Base-by-base conservation (phyloP, 306 rosid genomes). In the Mimosa bimucronata region DNA sequence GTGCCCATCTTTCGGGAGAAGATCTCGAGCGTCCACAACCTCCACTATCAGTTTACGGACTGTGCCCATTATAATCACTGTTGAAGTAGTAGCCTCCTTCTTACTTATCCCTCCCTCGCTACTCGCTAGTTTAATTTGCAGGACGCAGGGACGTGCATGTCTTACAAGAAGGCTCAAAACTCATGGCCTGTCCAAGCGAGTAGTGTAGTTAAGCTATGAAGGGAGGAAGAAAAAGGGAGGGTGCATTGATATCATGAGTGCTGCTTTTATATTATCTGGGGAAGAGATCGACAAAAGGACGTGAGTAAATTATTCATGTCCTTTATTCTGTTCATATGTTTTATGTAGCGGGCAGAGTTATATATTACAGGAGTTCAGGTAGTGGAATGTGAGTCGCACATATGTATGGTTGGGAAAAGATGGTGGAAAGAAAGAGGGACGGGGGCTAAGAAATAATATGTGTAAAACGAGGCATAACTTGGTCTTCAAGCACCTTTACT, bases 11-110 rank as follows among this genome's bases (percentile, higher is more conserved):
- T 87, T 94, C 0, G 97, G 94, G 1, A 66, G 52, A 5, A 94
- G 94, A 77, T 91, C 83, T 15, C 94, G 92, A n/a, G 97, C 98
- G 55, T 91, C 97, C 26, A 90, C 92, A 0, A 94, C 89, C 78
- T 92, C 97, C 1, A 94, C 98, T 8, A 89, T 86, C 1, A 94
- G 88, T 71, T 90, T 94, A 55, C 85, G 73, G 53, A 75, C 76
- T 0, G 83, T 77, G 16, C 86, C 84, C 97, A 90, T 61, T 1
- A 28, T 34, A 34, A 28, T 83, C 37, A 34, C 3, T 13, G 30
- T 6, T 4, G 3, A 9, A 23, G 6, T 9, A 7, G 38, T 34
- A 10, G 60, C 4, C 52, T 29, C 40, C 23, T 65, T 12, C 60
- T 16, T 21, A 21, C 9, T 55, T 29, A 3, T 23, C 50, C 34